These are phyloP conservation scores for Lolium multiflorum DNA, from an alignment of 176 grass and related monocot genomes.

Conservation along the genomic window DNA sequence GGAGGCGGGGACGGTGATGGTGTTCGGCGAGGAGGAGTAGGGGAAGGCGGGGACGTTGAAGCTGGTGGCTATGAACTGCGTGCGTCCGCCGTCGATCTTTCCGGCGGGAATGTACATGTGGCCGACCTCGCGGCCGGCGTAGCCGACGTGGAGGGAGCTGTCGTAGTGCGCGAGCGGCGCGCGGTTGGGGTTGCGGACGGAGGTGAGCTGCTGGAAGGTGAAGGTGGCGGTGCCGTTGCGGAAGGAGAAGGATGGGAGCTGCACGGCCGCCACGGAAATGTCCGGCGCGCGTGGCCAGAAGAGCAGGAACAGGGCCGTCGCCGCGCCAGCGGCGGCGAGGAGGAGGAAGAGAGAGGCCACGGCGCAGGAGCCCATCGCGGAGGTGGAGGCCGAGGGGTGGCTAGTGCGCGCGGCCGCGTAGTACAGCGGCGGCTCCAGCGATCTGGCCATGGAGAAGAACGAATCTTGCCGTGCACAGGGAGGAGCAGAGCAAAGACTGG, in stretches of 20 bases:
- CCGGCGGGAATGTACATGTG: constrained; percentile 86
- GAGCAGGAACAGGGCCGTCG: constrained; percentile 63
- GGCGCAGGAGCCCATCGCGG: constrained; percentile 62
- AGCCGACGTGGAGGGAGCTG: constrained; percentile 79
- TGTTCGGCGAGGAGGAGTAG: constrained; percentile 33
- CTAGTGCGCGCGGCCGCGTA: constrained; percentile 35
- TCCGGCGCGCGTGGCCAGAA: constrained; percentile 65
- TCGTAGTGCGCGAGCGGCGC: constrained; percentile 75
- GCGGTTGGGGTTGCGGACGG: constrained; percentile 74
- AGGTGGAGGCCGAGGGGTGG: constrained; percentile 22
- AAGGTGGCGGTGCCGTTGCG: constrained; percentile 74
- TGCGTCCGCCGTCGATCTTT: constrained; percentile 65
- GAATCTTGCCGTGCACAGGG: constrained; percentile 1
- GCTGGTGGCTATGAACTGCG: constrained; percentile 76
- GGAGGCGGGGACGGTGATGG: constrained; percentile 44
- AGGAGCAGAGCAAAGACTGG: neutral
- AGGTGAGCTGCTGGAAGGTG: constrained; percentile 74
- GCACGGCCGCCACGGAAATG: constrained; percentile 67
- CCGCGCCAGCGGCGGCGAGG: constrained; percentile 41
- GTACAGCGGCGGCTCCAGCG: constrained; percentile 38
- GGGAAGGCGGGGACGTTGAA: constrained; percentile 73
- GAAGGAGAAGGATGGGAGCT: constrained; percentile 58
- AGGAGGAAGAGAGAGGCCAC: constrained; percentile 66
- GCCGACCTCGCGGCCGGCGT: constrained; percentile 68
- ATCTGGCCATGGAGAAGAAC: constrained; percentile 46